These are phyloP conservation scores for Pyricularia pennisetigena DNA, from an alignment of 2,329 filamentous ascomycete species.

Conservation along the genomic window DNA sequence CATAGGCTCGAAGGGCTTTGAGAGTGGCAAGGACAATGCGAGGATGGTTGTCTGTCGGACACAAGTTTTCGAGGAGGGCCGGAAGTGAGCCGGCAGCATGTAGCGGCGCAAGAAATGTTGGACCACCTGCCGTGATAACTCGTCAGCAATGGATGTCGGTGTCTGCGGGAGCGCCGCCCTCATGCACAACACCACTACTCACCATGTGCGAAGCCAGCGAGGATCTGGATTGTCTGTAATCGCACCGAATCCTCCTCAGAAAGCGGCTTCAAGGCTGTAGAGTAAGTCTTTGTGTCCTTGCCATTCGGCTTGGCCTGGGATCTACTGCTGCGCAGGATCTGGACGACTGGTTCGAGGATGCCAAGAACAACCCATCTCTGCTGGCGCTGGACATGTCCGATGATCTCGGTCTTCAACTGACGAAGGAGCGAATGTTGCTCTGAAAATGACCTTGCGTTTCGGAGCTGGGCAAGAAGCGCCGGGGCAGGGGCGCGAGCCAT, in stretches of 20 bases:
- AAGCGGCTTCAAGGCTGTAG: conserved; percentile 26
- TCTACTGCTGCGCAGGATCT: conserved; percentile 28
- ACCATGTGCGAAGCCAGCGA: conserved; percentile 81
- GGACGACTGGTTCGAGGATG: conserved; percentile 48
- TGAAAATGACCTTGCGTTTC: conserved; percentile 36
- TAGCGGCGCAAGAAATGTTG: conserved; percentile 67
- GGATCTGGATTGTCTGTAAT: conserved; percentile 73
- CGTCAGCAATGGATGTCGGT: background rate
- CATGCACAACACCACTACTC: conserved; percentile 17
- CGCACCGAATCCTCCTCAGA: conserved; percentile 57
- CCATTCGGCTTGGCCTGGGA: conserved; percentile 24
- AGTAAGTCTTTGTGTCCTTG: conserved; percentile 25
- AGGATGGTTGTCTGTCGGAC: conserved; percentile 51
- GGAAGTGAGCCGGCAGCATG: conserved; percentile 58
- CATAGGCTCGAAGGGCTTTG: conserved; percentile 61
- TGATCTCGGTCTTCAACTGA: conserved; percentile 76
- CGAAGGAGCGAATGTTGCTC: conserved; percentile 55
- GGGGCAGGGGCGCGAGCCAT: conserved; percentile 46
- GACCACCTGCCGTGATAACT: conserved; percentile 50
- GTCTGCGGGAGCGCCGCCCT: background rate
- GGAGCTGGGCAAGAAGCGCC: conserved; percentile 46
- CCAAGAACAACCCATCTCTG: conserved; percentile 66
- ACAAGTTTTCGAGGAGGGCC: conserved; percentile 61
- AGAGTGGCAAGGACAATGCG: conserved; percentile 66
- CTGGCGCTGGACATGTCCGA: conserved; percentile 83